These are phyloP conservation scores for Uncinocarpus reesii DNA, from an alignment of 2,329 filamentous ascomycete species.

Conservation along the genomic window DNA sequence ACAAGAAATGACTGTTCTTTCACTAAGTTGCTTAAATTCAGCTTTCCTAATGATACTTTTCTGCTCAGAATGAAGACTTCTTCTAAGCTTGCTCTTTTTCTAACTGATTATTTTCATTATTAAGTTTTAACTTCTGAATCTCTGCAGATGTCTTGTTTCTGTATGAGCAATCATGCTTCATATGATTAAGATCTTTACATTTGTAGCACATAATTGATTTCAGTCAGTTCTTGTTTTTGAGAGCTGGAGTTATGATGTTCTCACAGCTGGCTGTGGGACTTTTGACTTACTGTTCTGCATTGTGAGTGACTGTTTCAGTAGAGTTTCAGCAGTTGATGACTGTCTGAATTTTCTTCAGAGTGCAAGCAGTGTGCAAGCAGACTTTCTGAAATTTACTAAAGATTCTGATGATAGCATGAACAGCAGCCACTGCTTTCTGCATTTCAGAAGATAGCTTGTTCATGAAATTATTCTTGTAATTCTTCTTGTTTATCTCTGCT, in stretches of 20 bases:
- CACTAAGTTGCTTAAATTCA: neutral
- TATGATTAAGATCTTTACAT: too few species aligned
- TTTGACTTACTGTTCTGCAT: too few species aligned
- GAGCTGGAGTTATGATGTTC: too few species aligned
- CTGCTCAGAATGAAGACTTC: neutral
- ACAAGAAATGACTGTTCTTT: neutral
- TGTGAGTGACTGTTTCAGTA: too few species aligned
- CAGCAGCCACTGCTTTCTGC: neutral
- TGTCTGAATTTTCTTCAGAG: too few species aligned
- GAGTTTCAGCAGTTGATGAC: too few species aligned
- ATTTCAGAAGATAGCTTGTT: neutral
- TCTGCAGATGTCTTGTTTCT: neutral
- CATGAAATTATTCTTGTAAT: neutral
- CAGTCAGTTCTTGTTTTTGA: too few species aligned
- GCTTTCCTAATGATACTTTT: neutral
- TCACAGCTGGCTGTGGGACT: too few species aligned
- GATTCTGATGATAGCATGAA: neutral
- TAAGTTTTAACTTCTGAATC: neutral
- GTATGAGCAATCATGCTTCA: neutral
- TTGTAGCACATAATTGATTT: too few species aligned
- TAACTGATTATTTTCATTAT: neutral
- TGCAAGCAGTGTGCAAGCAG: neutral
- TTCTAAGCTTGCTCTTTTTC: neutral
- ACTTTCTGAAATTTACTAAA: neutral
- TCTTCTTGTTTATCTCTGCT: neutral